Evolutionary conservation across 1,139 yeast genomes (phyloP).

Genomic region (Kodamaea sp.): DNA sequence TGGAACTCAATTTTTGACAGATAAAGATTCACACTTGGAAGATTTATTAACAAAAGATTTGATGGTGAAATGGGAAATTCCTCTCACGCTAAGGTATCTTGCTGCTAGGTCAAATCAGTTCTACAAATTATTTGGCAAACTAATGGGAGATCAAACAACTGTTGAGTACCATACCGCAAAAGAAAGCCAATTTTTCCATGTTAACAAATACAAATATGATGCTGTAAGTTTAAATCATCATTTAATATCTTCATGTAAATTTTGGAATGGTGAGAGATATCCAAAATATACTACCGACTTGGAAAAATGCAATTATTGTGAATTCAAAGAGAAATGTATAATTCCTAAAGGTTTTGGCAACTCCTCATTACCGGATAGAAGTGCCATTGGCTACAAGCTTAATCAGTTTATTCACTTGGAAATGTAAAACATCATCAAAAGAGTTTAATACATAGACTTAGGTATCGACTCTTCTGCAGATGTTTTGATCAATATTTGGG

Average conservation of each 20-base stretch:
- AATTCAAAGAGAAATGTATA: conserved; percentile 36
- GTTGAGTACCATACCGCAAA: conserved; percentile 51
- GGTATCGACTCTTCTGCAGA: conserved; percentile 43
- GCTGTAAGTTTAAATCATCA: conserved; percentile 22
- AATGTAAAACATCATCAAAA: conserved; percentile 43
- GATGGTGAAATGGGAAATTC: conserved; percentile 43
- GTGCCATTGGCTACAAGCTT: conserved; percentile 10
- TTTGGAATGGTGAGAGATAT: conserved; percentile 54
- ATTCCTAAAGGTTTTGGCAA: conserved; percentile 24
- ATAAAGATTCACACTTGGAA: conserved; percentile 7
- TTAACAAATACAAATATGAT: conserved; percentile 34
- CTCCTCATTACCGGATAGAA: conserved; percentile 3
- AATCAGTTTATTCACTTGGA: conserved; percentile 10
- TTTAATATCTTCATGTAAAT: conserved; percentile 32
- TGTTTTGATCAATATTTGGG: conserved; percentile 33
- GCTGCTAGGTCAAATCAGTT: conserved; percentile 54
- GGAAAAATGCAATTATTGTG: conserved; percentile 52
- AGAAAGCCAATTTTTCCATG: conserved; percentile 35
- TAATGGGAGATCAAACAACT: conserved; percentile 31
- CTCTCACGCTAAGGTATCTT: conserved; percentile 55
- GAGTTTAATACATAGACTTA: conserved; percentile 22
- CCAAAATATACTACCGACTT: conserved; percentile 40
- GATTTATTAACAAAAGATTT: conserved; percentile 15
- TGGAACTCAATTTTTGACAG: neutral
- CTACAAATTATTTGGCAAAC: conserved; percentile 25